A percentile compares a stretch with the other conserved stretches of the same genome.
These are phyloP conservation scores for Naganishia randhawae DNA, from an alignment of 768 basidiomycete species.

Conservation along the genomic window DNA sequence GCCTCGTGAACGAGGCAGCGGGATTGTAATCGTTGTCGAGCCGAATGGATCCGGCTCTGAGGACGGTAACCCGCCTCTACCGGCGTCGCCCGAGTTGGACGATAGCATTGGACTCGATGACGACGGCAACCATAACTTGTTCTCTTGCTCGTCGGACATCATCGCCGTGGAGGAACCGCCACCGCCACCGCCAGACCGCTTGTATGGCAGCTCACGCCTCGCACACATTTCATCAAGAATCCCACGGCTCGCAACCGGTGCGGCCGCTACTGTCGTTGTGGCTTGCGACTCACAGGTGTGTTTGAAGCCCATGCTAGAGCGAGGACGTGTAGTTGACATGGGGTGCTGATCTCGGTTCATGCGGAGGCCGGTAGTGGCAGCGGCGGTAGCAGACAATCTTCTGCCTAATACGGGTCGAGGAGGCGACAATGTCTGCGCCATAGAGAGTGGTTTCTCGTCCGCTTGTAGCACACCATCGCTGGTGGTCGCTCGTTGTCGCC, in stretches of 20 bases:
- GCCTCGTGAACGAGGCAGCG: neutral
- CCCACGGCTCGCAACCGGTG: conserved; percentile 20
- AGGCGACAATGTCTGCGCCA: neutral
- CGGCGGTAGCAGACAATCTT: neutral
- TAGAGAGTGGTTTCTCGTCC: neutral
- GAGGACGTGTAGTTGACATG: neutral
- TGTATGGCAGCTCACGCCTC: conserved; percentile 29
- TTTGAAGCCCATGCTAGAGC: neutral
- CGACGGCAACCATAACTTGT: neutral
- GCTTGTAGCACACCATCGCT: neutral
- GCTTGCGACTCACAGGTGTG: neutral
- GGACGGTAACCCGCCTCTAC: neutral
- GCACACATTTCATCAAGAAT: conserved; percentile 31
- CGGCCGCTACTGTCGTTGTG: neutral
- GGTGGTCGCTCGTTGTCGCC: neutral
- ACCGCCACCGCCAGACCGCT: neutral
- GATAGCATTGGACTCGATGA: conserved; percentile 8
- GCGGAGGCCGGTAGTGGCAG: neutral
- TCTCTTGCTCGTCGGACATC: neutral
- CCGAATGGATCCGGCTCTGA: conserved; percentile 16
- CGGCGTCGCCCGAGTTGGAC: neutral
- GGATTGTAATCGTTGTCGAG: neutral
- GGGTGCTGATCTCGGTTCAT: neutral
- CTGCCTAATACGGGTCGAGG: neutral
- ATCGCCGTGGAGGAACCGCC: neutral